Evolutionary conservation across 352 stramenopile species (phyloP).

Genomic region (Lagenidium sp.): DNA sequence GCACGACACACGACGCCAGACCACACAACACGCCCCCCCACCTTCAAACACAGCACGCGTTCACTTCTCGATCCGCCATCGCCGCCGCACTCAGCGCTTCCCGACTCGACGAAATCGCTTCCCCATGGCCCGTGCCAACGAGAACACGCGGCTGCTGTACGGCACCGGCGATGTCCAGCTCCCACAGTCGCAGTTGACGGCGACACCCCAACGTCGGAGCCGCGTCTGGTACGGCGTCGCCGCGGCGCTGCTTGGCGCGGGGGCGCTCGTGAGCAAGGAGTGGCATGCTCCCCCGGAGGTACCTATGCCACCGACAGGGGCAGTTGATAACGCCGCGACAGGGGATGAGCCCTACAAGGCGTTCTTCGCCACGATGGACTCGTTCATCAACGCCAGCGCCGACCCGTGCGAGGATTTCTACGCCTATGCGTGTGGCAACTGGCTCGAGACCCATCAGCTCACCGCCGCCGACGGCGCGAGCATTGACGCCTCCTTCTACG

Average conservation of each 20-base stretch:
- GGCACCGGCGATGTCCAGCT: slow-evolving; percentile 14
- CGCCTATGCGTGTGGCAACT: slow-evolving; percentile 63
- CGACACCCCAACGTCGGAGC: neutral
- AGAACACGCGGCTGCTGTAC: slow-evolving; percentile 14
- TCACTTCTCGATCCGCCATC: neutral
- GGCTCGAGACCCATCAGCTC: slow-evolving; percentile 46
- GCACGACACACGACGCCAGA: no score
- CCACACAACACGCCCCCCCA: neutral
- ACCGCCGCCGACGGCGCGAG: slow-evolving; percentile 24
- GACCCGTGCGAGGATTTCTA: slow-evolving; percentile 77
- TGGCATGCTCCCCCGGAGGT: slow-evolving; percentile 11
- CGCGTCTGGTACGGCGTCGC: slow-evolving; percentile 10
- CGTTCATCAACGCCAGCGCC: slow-evolving; percentile 35
- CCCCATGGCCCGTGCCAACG: slow-evolving; percentile 8
- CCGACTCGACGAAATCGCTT: no score
- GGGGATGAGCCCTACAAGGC: slow-evolving; percentile 16
- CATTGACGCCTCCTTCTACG: slow-evolving; percentile 51
- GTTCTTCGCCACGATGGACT: slow-evolving; percentile 31
- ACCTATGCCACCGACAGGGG: no score
- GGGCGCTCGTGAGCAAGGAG: slow-evolving; percentile 14
- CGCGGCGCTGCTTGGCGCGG: slow-evolving; percentile 17
- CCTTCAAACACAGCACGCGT: neutral
- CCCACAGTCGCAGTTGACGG: neutral
- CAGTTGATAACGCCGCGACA: no score
- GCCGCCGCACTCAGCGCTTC: no score